Base-by-base conservation (phyloP, 257 asterid species). In the Fraxinus excelsior region DNA sequence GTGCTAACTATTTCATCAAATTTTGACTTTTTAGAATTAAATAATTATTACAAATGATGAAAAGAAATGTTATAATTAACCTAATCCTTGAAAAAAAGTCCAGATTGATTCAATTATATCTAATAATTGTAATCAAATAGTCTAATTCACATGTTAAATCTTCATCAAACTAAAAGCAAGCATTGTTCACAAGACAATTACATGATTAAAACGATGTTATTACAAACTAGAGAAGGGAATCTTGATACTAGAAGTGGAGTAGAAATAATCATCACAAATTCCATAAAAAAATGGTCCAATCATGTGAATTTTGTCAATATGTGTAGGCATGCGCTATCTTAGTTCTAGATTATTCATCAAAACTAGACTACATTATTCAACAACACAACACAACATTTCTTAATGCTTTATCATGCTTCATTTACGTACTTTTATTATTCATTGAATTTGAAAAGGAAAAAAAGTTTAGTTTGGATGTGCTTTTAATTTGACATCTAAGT, bases 381-480 rank as follows among this genome's bases (percentile, higher is more conserved):
- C n/a, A 46, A 46, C 56, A 4, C n/a, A 46, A 46, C 56, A 4
- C n/a, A 46, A 46, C 56, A 46, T 46, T 13, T n/a, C 56, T 46
- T 46, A 14, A 13, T 46, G 56, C n/a, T 71, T 71, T 38, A 11
- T 51, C 23, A 70, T 72, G 71, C 72, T 35, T 44, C 67, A 28
- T 5, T 74, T 11, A 42, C 51, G 2, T 42, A 42, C 51, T 62
- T 73, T 53, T 44, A 76, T 71, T 65, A 80, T 76, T 73, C 58
- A 40, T 35, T 13, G 35, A 44, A 58, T 74, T 46, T 16, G 7
- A 14, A 46, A 46, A 14, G 1, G 18, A 3, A 42, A 40, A 13
- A 46, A 46, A 46, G 58, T 46, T 46, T 1, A 14, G 58, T 46
- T 46, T 46, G 21, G 7, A 46, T 14, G 53, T 44, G n/a, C 53